Conservation (phyloP, 2,329 filamentous ascomycete genomes). For the Cladosporium sp. region DNA sequence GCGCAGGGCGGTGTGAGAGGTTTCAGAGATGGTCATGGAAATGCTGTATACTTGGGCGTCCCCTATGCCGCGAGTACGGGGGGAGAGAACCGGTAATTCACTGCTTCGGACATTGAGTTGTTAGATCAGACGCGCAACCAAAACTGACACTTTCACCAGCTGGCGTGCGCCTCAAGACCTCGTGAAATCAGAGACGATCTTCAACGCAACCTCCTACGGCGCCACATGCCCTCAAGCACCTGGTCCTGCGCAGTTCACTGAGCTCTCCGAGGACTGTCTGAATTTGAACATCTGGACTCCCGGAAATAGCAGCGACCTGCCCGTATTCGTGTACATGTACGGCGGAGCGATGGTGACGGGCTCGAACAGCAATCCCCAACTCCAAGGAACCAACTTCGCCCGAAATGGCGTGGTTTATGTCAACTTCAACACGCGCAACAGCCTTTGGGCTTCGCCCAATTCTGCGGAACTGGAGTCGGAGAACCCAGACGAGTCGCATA, state of each 20-base stretch:
- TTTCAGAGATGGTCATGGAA: slow-evolving; percentile 13
- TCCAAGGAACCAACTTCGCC: slow-evolving; percentile 41
- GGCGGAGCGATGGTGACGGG: slow-evolving; percentile 53
- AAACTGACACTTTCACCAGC: slow-evolving; percentile 17
- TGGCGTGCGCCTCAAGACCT: slow-evolving; percentile 31
- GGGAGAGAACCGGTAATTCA: slow-evolving; percentile 34
- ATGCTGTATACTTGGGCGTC: slow-evolving; percentile 37
- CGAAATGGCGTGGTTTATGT: slow-evolving; percentile 50
- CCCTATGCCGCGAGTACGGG: slow-evolving; percentile 39
- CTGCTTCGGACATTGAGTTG: no score
- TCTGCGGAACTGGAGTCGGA: slow-evolving; percentile 23
- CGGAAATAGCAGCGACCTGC: slow-evolving; percentile 33
- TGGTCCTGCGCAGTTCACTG: slow-evolving; percentile 15
- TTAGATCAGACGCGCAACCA: no score
- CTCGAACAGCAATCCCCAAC: slow-evolving; percentile 17
- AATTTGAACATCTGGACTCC: slow-evolving; percentile 57
- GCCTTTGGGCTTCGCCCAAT: slow-evolving; percentile 1
- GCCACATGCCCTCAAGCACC: slow-evolving; percentile 32
- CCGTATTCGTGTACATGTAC: slow-evolving; percentile 59
- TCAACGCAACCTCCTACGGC: slow-evolving; percentile 30
- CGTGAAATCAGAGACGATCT: slow-evolving; percentile 13
- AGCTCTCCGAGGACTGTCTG: slow-evolving; percentile 51
- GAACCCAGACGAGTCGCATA: slow-evolving; percentile 27
- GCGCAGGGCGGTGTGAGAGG: slow-evolving; percentile 13
- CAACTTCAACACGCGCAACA: slow-evolving; percentile 58